These are phyloP conservation scores for Apiotrichum laibachii DNA, from an alignment of 1,284 basidiomycete species.

Conservation along the genomic window DNA sequence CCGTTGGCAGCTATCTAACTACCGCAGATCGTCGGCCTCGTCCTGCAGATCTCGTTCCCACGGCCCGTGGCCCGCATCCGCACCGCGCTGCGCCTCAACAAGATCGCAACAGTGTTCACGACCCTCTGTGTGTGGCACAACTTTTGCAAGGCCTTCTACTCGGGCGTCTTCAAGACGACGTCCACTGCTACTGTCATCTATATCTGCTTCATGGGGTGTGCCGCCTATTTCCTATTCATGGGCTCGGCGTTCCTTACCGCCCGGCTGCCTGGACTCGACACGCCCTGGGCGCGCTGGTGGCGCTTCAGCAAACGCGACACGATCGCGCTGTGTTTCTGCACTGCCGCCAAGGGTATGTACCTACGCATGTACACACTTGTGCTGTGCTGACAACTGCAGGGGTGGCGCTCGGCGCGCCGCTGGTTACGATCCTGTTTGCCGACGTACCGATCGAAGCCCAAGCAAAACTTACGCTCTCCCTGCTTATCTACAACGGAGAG, in stretches of 20 bases:
- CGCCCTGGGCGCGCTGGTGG: constrained; percentile 13
- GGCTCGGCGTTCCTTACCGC: constrained; percentile 23
- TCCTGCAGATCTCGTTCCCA: constrained; percentile 9
- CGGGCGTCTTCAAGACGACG: constrained; percentile 33
- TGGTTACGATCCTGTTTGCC: constrained; percentile 26
- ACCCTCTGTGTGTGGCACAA: constrained; percentile 18
- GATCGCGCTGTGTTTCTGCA: constrained; percentile 28
- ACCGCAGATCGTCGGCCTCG: constrained; percentile 12
- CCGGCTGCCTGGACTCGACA: constrained; percentile 21
- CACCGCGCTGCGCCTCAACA: constrained; percentile 1
- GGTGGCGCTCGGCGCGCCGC: constrained; percentile 25
- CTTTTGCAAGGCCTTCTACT: constrained; percentile 44
- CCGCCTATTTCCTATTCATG: constrained; percentile 18
- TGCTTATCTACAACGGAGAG: constrained; percentile 15
- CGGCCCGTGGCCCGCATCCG: constrained; percentile 2
- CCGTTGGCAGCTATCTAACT: no score
- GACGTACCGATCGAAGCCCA: neutral
- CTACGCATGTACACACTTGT: neutral
- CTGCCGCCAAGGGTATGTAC: constrained; percentile 23
- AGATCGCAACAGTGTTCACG: constrained; percentile 10
- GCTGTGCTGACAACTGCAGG: constrained; percentile 2
- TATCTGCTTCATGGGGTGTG: constrained; percentile 33
- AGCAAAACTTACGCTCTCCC: constrained; percentile 11
- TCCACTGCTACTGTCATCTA: constrained; percentile 36
- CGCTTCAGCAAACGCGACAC: constrained; percentile 23